Evolutionary conservation across 140 eudicot species (phyloP), one percentile per base, ranked within the genome.

Genomic region (Stevia rebaudiana): DNA sequence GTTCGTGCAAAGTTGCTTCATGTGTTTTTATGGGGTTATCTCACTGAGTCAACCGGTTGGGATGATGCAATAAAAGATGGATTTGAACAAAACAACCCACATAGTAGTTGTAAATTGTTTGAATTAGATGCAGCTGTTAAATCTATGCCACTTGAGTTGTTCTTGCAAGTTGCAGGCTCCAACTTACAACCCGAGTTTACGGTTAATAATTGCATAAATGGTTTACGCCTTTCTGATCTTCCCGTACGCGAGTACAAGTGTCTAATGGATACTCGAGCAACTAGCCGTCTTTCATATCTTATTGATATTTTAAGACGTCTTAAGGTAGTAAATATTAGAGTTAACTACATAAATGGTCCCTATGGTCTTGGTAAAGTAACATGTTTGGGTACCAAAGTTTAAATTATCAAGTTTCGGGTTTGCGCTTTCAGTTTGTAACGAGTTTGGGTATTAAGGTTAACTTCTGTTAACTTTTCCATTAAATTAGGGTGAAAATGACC

Each of bases 101-200:
- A 87, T 66, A 91, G 92, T 59, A 67, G 81, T 4, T 84, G 92
- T 53, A 77, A 67, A 68, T 76, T 70, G 73, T 81, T 91, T 59
- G 83, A 77, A 37, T 55, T 83, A 61, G 84, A 85, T 44, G 63
- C 79, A 65, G 89, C 89, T 59, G 76, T 85, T n/a, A 91, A 76
- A 81, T 77, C 87, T 73, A 81, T 87, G 95, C 98, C 98, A 8
- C 84, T 91, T 49, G 98, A 87, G 79, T 66, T 91, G 76, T 91
- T 82, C 76, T 70, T 91, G 72, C 95, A 91, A 76, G 85, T 85
- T 55, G 92, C 74, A 4, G 96, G 98, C 23, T 87, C 98, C 42
- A 67, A 75, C 61, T 69, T 78, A 35, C 82, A 67, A 42, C 74
- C 72, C 40, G 91, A 88, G 67, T 81, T 80, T 69, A 22, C 81